Evolutionary conservation across 345 rosid species (phyloP), one percentile per base, ranked within the genome.

Genomic region (Syzygium aqueum): DNA sequence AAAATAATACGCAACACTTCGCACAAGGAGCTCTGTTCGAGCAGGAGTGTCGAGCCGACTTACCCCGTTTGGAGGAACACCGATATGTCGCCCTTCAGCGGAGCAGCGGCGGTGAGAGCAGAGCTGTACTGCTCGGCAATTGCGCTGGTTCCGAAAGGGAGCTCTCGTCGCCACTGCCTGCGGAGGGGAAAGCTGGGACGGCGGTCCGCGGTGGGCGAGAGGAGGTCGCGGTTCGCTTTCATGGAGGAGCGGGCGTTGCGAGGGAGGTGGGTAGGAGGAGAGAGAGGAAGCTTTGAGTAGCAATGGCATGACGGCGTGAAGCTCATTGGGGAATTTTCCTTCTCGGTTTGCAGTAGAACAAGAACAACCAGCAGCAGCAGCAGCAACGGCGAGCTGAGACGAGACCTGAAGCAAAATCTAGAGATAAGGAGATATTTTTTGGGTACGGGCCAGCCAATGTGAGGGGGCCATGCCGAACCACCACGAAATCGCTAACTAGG

Each of bases 31-130:
- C 4, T 33, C 28, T n/a, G 22, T 13, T 8, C 37, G 11, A 19
- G 40, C 8, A 22, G 30, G 84, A 57, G 11, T 22, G 11, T 65
- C 27, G 59, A 80, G 23, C 13, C 12, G 46, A 17, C 84, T 10
- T 33, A 92, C 95, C 95, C 89, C 33, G 93, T 90, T 57, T 28
- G 84, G 21, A 94, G 91, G 52, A 94, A 78, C 50, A 86, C 91
- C 11, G 89, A 88, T 46, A 90, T 80, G 33, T 92, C 93, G 9
- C 92, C 93, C 46, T 86, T 54, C 3, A 85, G 37, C 3, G 93
- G 88, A 63, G 92, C 51, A 84, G 91, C 89, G 53, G 85, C 90
- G 59, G 53, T 90, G 46, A 89, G 88, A 63, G 86, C 54, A 46
- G 87, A 46, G 87, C 87, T 43, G 51, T 59, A 77, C 17, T 59